A percentile compares a stretch with the other conserved stretches of the same genome.
These are phyloP conservation scores for Agastache rugosa DNA, from an alignment of 257 asterid genomes.

Conservation along the genomic window DNA sequence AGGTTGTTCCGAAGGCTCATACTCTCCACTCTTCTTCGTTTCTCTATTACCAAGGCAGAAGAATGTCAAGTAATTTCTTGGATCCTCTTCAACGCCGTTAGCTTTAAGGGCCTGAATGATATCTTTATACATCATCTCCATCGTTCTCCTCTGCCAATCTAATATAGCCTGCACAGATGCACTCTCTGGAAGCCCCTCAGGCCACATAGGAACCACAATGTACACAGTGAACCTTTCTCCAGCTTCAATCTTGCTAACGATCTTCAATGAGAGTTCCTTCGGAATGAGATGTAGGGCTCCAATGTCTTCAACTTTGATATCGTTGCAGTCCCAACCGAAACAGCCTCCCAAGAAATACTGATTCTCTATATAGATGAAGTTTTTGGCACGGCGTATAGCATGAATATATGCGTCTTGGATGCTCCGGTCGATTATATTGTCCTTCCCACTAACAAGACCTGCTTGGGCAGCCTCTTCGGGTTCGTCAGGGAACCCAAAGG, in stretches of 20 bases:
- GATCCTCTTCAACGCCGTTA: slow-evolving; percentile 81
- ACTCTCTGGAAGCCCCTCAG: slow-evolving; percentile 92
- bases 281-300: slow-evolving; percentile 87
- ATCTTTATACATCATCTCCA: slow-evolving; percentile 94
- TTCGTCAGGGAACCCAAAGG: slow-evolving; percentile 84
- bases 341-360: slow-evolving; percentile 86
- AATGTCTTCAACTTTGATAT: slow-evolving; percentile 81
- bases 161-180: slow-evolving; percentile 95
- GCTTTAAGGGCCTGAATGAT: slow-evolving; percentile 76
- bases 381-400: slow-evolving; percentile 89
- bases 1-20: slow-evolving; percentile 83
- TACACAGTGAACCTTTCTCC: slow-evolving; percentile 91
- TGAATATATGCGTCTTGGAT: slow-evolving; percentile 94
- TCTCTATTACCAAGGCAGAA: slow-evolving; percentile 93
- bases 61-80: slow-evolving; percentile 83
- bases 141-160: slow-evolving; percentile 94
- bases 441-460: slow-evolving; percentile 90
- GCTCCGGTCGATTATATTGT: slow-evolving; percentile 86
- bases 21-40: slow-evolving; percentile 80
- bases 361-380: slow-evolving; percentile 86
- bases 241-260: slow-evolving; percentile 85
- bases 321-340: slow-evolving; percentile 71
- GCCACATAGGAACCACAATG: slow-evolving; percentile 96
- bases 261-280: slow-evolving; percentile 87
- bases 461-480: slow-evolving; percentile 84